Conservation (phyloP, 2,329 filamentous ascomycete species). For the Colletotrichum tropicale region DNA sequence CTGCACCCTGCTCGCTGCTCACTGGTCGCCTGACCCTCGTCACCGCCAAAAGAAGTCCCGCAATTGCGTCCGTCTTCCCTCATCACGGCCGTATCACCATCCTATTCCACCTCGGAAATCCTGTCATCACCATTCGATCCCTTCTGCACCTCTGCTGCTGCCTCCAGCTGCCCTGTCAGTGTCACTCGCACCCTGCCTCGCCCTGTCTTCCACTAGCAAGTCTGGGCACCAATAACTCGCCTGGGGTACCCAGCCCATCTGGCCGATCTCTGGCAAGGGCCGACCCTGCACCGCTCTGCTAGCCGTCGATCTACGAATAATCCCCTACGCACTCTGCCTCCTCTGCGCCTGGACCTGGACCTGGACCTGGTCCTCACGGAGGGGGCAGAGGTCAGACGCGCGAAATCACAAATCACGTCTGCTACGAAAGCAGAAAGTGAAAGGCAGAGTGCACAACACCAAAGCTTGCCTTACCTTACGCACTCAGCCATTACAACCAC, state of each 20-base stretch:
- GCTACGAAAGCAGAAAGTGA: not conserved
- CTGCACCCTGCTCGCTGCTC: not conserved
- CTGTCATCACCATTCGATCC: not conserved
- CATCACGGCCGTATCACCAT: conserved; percentile 9
- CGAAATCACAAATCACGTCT: not conserved
- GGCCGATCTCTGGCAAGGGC: conserved; percentile 6
- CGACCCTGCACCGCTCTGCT: conserved; percentile 12
- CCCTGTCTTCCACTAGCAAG: not conserved
- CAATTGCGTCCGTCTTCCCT: not conserved
- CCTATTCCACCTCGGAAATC: not conserved
- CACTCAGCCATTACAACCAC: not conserved
- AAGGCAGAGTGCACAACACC: not conserved
- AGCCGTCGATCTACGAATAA: conserved; percentile 17
- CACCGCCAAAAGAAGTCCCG: not conserved
- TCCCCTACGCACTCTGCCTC: not conserved
- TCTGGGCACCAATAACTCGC: not conserved
- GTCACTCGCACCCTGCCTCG: not conserved
- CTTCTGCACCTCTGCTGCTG: not conserved
- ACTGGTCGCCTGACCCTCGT: not conserved
- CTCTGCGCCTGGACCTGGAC: not conserved
- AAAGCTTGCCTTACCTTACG: not conserved
- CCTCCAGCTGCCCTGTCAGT: not conserved
- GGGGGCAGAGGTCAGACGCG: not conserved
- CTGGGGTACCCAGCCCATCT: not conserved
- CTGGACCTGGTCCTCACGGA: not conserved